Base-by-base conservation (phyloP, 176 grass and related monocot genomes). In the Otatea glauca region DNA sequence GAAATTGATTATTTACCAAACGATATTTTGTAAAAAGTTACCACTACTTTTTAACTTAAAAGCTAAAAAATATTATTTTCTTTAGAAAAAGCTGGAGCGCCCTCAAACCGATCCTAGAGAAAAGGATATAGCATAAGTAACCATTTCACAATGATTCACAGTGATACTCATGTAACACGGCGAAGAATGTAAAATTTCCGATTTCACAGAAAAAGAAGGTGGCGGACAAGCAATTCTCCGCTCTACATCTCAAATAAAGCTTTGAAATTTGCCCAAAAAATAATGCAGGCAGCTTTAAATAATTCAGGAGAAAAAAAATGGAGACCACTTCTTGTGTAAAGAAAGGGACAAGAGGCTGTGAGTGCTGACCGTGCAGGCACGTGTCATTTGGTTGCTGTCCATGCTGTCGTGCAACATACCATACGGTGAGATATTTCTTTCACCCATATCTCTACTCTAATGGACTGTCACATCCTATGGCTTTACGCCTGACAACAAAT, bases 291-390 rank as follows among this genome's bases (percentile, higher is more conserved):
- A 54, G 49, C 25, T 41, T n/a, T 6, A 6, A 23, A 41, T 8
- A 27, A 42, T 15, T 12, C 17, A n/a, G 13, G 21, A 5, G 20
- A 63, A 18, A 47, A 9, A 32, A 11, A 25, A n/a, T 15, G 7
- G 3, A 4, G 0, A 8, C 1, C 56, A 59, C 9, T 56, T 2
- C 9, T 9, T 2, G 9, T 9, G 7, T 3, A 21, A 12, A 51
- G 18, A 16, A 37, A 67, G 3, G 23, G 41, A 48, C 59, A 65
- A 13, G 58, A 47, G 38, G 5, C 14, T 34, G 9, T 65, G 43
- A 50, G 76, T n/a, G 61, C 55, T 76, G 72, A 84, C 21, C 50
- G 54, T 72, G 14, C 27, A 7, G 32, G 12, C 75, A 71, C 43
- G 9, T 48, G 83, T 47, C 25, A 24, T 6, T 18, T 15, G 65